Conservation (phyloP, 2,329 filamentous ascomycete species). For the Colletotrichum truncatum region DNA sequence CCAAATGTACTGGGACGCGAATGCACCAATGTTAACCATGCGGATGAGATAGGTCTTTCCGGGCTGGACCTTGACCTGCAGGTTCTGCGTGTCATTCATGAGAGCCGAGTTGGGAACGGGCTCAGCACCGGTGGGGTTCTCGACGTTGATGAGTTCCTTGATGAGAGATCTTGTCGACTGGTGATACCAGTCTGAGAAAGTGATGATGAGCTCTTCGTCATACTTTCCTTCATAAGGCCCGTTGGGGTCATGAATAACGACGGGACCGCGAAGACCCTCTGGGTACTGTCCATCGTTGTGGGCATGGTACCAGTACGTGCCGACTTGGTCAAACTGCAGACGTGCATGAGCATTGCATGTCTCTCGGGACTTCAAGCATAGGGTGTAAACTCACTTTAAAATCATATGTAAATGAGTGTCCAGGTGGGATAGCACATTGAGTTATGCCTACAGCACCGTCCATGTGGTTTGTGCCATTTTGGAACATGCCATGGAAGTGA, state of each 20-base stretch:
- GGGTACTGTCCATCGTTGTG: slow-evolving; percentile 59
- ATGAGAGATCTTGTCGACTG: slow-evolving; percentile 60
- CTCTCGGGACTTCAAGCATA: too few species aligned
- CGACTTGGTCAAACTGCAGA: slow-evolving; percentile 28
- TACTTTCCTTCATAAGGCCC: slow-evolving; percentile 56
- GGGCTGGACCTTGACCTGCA: slow-evolving; percentile 54
- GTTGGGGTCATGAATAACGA: slow-evolving; percentile 64
- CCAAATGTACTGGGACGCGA: slow-evolving; percentile 56
- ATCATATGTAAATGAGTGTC: slow-evolving; percentile 63
- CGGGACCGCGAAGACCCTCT: slow-evolving; percentile 64
- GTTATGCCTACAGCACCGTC: slow-evolving; percentile 67
- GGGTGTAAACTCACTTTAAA: slow-evolving; percentile 54
- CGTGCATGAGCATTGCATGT: not conserved
- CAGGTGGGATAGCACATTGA: slow-evolving; percentile 65
- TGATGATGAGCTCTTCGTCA: slow-evolving; percentile 65
- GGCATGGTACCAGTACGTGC: slow-evolving; percentile 68
- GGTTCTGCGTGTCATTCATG: slow-evolving; percentile 59
- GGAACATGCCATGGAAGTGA: slow-evolving; percentile 70
- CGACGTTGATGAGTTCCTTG: slow-evolving; percentile 53
- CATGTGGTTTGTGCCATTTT: slow-evolving; percentile 66
- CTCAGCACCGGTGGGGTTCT: slow-evolving; percentile 61
- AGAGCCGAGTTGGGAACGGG: slow-evolving; percentile 63
- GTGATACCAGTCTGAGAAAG: slow-evolving; percentile 70
- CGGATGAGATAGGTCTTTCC: slow-evolving; percentile 63
- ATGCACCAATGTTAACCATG: slow-evolving; percentile 62